phyloP scores from a whole-genome alignment of 805 yeast genomes.

The Lachancea quebecensis region DNA sequence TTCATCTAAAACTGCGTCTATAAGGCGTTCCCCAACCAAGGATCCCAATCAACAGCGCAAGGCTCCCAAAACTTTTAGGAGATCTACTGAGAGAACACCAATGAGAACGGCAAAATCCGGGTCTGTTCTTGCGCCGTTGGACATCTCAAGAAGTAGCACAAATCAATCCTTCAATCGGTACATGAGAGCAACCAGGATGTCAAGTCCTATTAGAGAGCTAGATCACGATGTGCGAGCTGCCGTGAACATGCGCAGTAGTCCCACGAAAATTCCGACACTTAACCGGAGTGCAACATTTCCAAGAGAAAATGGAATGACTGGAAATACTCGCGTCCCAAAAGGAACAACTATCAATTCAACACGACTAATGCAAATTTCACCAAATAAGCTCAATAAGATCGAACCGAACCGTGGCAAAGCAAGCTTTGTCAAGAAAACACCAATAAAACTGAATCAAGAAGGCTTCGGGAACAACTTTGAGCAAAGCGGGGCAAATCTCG shows the following conservation, averaged over 20 bases:
- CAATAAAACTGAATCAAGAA: not conserved
- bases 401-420: too few relatives aligned
- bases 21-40: constrained; percentile 1
- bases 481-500: not conserved
- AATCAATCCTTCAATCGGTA: constrained; percentile 7
- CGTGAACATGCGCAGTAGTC: constrained; percentile 10
- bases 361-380: constrained; percentile 20
- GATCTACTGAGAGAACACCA: not conserved
- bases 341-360: constrained; percentile 17
- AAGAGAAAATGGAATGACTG: not conserved
- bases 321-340: not conserved
- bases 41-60: not conserved
- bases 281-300: constrained; percentile 5
- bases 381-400: constrained; percentile 15
- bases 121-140: not conserved
- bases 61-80: constrained; percentile 1
- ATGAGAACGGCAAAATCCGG: not conserved
- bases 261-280: constrained; percentile 11
- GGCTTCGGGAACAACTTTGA: not conserved
- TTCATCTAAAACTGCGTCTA: not conserved
- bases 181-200: constrained; percentile 11
- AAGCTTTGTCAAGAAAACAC: not conserved
- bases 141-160: not conserved
- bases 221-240: constrained; percentile 14
- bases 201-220: constrained; percentile 13